Evolutionary conservation across 73 alveolate species (phyloP).

Genomic region (Tetrahymena borealis): DNA sequence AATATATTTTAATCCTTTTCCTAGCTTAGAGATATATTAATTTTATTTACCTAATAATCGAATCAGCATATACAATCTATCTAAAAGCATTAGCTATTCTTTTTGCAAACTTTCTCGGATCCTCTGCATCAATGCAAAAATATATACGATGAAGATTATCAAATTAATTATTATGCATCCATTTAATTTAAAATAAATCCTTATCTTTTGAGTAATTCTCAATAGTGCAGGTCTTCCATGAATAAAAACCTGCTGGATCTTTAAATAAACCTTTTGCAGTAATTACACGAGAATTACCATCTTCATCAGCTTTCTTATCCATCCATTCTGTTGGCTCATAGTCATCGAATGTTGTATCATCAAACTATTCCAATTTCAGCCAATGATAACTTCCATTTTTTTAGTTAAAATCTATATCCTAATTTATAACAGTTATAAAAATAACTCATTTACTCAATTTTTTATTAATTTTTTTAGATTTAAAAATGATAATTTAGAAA

Average conservation of each 20-base stretch:
- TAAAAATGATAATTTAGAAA: too few relatives aligned
- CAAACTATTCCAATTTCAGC: conserved; percentile 76
- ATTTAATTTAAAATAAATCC: conserved; percentile 53
- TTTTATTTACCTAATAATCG: conserved; percentile 33
- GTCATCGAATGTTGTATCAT: conserved; percentile 64
- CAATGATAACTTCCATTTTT: conserved; percentile 75
- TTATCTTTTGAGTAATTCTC: conserved; percentile 48
- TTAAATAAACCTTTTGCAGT: conserved; percentile 59
- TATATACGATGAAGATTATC: conserved; percentile 45
- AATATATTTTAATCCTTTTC: background rate
- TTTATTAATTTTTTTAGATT: background rate
- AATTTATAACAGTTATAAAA: background rate
- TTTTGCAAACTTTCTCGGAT: conserved; percentile 65
- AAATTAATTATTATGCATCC: conserved; percentile 48
- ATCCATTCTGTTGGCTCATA: conserved; percentile 72
- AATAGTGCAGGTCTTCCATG: conserved; percentile 43
- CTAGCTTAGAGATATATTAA: background rate
- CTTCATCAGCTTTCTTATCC: conserved; percentile 36
- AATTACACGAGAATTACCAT: conserved; percentile 41
- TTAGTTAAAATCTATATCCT: conserved; percentile 68
- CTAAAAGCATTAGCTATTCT: conserved; percentile 63
- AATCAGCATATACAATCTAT: conserved; percentile 63
- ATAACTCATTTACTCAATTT: background rate
- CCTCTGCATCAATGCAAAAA: conserved; percentile 73
- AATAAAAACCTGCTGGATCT: conserved; percentile 62